Base-by-base conservation (phyloP, 2,329 filamentous ascomycete genomes). In the Sporothrix brasiliensis region DNA sequence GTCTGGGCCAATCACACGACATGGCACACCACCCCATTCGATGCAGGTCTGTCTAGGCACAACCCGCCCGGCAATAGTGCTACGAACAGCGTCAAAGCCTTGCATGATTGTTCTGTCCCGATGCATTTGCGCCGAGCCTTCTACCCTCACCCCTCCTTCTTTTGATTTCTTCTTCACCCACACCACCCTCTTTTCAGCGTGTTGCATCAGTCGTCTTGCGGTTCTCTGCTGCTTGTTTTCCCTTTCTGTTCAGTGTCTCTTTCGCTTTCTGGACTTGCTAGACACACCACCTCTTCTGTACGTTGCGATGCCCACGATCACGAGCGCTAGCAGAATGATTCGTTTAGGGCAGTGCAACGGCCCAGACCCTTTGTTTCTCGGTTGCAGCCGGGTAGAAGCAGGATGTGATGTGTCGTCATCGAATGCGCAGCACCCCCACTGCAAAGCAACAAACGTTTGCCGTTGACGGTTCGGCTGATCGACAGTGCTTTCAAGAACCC, bases 1-100 rank as follows among this genome's bases (percentile, higher is more conserved):
- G 1, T 3, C 16, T 39, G 21, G 27, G 21, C 72, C 71, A 73
- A 73, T 73, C 68, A 71, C 49, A 63, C 52, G 14, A 10, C 41
- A 24, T 60, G 61, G 11, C 54, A 21, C 53, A 47, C 61, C 71
- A 71, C 71, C 72, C 34, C 39, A 65, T 14, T 27, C 21, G 14
- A n/a, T 21, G 44, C 67, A 41, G 60, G 19, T 69, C 61, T 63
- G 39, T 69, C 39, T 44, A 69, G 68, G 70, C 67, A 60, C 70
- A 71, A 67, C 41, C 66, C 49, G 61, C 53, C 58, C 44, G 58
- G 27, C 6, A 34, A 4, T 27, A 24, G 44, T 63, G 69, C 65
- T 13, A 21, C 27, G 66, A 44, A 13, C 41, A 13, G 14, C 50
- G 69, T 41, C 44, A 68, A 56, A 70, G 71, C 72, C 71, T 73